Evolutionary conservation across 306 rosid genomes (phyloP), one percentile per base, ranked within the genome.

Genomic region (Begonia masoniana): DNA sequence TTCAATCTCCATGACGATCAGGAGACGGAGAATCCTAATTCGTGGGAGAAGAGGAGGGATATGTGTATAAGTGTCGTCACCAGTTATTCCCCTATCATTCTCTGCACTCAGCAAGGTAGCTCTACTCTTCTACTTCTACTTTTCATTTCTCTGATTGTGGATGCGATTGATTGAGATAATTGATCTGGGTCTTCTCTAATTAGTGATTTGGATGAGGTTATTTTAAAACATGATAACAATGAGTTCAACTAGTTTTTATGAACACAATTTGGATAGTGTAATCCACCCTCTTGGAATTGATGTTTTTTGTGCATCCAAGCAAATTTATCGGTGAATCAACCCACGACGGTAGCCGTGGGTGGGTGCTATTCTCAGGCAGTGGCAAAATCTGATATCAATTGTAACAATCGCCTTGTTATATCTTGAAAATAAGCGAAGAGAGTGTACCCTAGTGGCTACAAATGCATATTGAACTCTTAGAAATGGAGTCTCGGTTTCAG

Each of bases 11-110:
- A 75, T n/a, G 99, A 92, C 47, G 93, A 92, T 77, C 77, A 87
- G 62, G 74, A 75, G 10, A 70, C 67, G 21, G 99, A 92, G 15
- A 81, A 96, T 63, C 85, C 99, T 36, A 79, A 92, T 76, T 83
- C 95, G 2, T 92, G 99, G 99, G 96, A 79, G 57, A 92, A 83
- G 78, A 81, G 96, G 60, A 81, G 84, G 73, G 99, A 81, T 64
- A 68, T 92, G 65, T 91, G 99, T 43, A 64, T 91, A 1, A 83
- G 95, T 26, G 96, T 91, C 51, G 67, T 91, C 35, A 77, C 94
- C 47, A 83, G 77, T 56, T 81, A 86, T 74, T 86, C 83, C 51
- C 99, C 99, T 13, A 74, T 73, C 56, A 81, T 91, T 65, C 94
- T 91, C 16, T 91, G 99, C 56, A 91, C 93, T 50, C 96, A 91